Evolutionary conservation across 306 rosid genomes (phyloP), one percentile per base, ranked within the genome.

Genomic region (Lablab purpureus): DNA sequence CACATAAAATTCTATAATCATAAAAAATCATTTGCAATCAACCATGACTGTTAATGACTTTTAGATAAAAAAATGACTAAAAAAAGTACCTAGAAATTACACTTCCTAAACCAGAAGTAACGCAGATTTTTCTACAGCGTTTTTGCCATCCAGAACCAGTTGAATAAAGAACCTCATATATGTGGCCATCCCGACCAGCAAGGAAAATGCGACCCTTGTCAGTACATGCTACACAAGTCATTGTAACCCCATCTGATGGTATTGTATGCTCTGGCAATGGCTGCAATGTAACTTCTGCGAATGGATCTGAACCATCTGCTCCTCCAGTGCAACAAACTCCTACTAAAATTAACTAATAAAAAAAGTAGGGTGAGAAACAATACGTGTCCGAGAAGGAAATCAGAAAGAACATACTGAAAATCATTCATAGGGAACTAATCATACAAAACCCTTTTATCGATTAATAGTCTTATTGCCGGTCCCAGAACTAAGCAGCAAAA

Each of bases 141-240:
- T 88, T 88, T 86, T 95, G 98, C 98, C 98, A 93, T 85, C 96
- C 93, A 37, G 99, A 92, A 81, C 96, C 94, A 75, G 93, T 88
- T 10, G 99, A 85, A 80, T 95, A 95, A 47, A 84, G 90, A 45
- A 95, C 89, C 82, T 93, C 99, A 78, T 95, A 95, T 84, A 95
- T 93, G 86, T 95, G 97, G 32, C 97, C 91, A 85, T 95, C 99
- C 36, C 97, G 98, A 52, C 99, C 99, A 83, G 98, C 99, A 81
- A 95, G 81, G 77, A 95, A 88, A 77, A 95, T 90, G 62, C 99
- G 94, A 73, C 99, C 96, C 85, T 86, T 91, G 58, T 95, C 92
- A 27, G 97, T 95, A 86, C 94, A 93, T 46, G 94, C 80, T 52
- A 93, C 90, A 82, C 92, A 90, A 41, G 98, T 91, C 99, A 95